Conservation (phyloP, 225 moss, liverwort and hornwort genomes). For the Polytrichum formosum region DNA sequence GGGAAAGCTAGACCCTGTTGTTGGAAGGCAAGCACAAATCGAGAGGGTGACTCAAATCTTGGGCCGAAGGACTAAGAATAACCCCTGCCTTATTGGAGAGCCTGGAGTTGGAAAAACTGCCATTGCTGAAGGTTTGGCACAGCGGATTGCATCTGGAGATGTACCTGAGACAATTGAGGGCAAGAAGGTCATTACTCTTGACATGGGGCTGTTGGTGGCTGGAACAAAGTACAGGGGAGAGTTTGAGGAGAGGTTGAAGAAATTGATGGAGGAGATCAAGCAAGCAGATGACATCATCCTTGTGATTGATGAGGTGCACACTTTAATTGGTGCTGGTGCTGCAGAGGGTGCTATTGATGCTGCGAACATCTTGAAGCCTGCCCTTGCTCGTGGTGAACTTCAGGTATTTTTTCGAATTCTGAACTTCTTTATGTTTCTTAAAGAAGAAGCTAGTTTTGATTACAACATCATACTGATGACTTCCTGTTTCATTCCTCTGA, state of each 20-base stretch:
- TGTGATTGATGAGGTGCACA: slow-evolving; percentile 97
- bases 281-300: slow-evolving; percentile 97
- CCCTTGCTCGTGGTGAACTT: slow-evolving; percentile 95
- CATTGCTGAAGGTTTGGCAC: slow-evolving; percentile 90
- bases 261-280: slow-evolving; percentile 98
- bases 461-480: no score
- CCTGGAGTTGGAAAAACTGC: slow-evolving; percentile 97
- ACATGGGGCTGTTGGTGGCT: slow-evolving; percentile 95
- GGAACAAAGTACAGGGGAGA: slow-evolving; percentile 97
- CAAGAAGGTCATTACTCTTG: slow-evolving; percentile 94
- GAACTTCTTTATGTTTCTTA: no score
- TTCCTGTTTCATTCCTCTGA: no score
- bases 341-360: slow-evolving; percentile 99
- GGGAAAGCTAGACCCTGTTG: slow-evolving; percentile 96
- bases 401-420: slow-evolving; percentile 42
- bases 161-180: slow-evolving; percentile 96
- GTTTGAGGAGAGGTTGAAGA: slow-evolving; percentile 96
- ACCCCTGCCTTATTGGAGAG: slow-evolving; percentile 92
- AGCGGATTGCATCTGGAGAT: slow-evolving; percentile 86
- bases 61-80: slow-evolving; percentile 93
- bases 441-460: no score
- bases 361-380: slow-evolving; percentile 92
- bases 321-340: slow-evolving; percentile 94
- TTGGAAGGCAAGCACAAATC: slow-evolving; percentile 85
- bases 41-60: slow-evolving; percentile 94